Conservation (phyloP, 768 basidiomycete genomes). For the Calocera cornea region DNA sequence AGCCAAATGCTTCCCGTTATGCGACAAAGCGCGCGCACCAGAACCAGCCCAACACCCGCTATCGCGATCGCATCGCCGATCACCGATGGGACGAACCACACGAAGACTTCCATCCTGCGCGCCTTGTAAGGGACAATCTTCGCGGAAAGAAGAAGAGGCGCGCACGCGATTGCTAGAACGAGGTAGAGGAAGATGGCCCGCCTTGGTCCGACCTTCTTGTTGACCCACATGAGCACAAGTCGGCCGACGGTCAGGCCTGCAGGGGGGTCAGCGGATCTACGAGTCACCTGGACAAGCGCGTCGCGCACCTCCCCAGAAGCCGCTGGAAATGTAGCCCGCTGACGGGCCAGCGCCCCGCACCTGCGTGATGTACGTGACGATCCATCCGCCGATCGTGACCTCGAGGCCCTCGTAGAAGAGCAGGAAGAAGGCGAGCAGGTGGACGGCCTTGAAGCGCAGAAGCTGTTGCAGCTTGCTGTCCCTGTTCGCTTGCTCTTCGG, state of each 20-base stretch:
- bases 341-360: constrained; percentile 34
- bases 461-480: constrained; percentile 10
- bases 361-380: constrained; percentile 44
- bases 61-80: constrained; percentile 9
- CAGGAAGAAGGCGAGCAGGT: constrained; percentile 13
- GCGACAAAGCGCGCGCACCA: not conserved
- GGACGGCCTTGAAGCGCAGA: constrained; percentile 8
- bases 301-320: constrained; percentile 14
- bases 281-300: not conserved
- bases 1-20: not conserved
- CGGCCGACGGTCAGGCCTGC: constrained; percentile 34
- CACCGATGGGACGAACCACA: constrained; percentile 11
- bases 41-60: constrained; percentile 9
- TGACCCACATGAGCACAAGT: constrained; percentile 42
- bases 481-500: not conserved
- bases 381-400: constrained; percentile 37
- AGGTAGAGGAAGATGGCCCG: constrained; percentile 27
- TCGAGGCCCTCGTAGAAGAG: constrained; percentile 15
- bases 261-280: not conserved
- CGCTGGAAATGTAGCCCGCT: constrained; percentile 40
- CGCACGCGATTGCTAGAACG: constrained; percentile 18
- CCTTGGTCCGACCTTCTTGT: constrained; percentile 30
- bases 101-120: constrained; percentile 4
- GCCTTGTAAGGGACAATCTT: not conserved
- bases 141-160: not conserved